Evolutionary conservation across 257 asterid genomes (phyloP), one percentile per base, ranked within the genome.

Genomic region (Avicennia marina): DNA sequence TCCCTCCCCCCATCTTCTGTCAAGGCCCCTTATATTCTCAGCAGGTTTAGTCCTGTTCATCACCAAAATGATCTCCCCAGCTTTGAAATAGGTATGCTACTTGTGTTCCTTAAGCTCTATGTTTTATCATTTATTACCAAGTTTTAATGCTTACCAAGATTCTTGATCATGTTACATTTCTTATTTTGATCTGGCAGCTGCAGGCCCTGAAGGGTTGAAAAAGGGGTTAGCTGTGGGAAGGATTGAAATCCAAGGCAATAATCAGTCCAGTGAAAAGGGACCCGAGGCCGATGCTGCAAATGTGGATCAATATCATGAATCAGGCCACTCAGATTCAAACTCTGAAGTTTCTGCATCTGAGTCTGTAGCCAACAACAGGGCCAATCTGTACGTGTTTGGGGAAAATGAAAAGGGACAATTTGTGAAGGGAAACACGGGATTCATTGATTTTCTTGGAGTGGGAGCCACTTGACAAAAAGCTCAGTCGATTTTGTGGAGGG

Each of bases 401-500:
- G 73, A 58, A 67, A 58, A 60, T 44, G 64, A 69, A 56, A 67
- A 58, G 1, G 67, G 27, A 6, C 56, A 62, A 29, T 63, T 17
- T 52, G 68, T n/a, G 25, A 67, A 24, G 55, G 17, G 32, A 42
- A 64, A 67, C 46, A 40, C 67, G 56, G 68, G 48, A 26, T 80
- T 80, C 71, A 80, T 80, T 65, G 86, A 80, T 80, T 80, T 80
- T 68, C 86, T 80, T 68, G 81, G 83, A 61, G 83, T 80, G 67
- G 86, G 83, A 48, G 58, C 81, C 83, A 73, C 72, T 41, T 72
- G 60, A 68, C 33, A 29, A 7, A 29, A 3, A 29, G 5, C 3
- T 74, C n/a, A n/a, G n/a, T n/a, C n/a, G n/a, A 17, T 36, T 60
- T 52, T 39, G 29, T 15, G 56, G 34, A 3, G n/a, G 39, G 11